Base-by-base conservation (phyloP, 2,329 filamentous ascomycete genomes). In the Scedosporium minutisporum region DNA sequence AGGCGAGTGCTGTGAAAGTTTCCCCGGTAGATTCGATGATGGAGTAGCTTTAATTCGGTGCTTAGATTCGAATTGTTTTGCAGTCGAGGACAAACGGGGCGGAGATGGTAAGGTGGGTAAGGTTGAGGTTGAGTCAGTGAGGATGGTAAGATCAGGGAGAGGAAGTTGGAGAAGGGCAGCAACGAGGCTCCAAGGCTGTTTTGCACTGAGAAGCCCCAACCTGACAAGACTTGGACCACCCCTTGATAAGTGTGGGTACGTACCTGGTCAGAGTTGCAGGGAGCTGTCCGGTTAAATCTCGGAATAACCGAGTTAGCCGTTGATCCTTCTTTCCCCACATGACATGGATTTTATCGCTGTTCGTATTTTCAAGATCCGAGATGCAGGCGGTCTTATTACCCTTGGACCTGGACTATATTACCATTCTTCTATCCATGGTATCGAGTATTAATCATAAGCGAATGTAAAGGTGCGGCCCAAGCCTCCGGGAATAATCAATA, bases 151-250 rank as follows among this genome's bases (percentile, higher is more conserved):
- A 48, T 23, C 18, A 48, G 58, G 58, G 25, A 29, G n/a, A 29
- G 12, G 44, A 61, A 55, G 51, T 55, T 55, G n/a, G 51, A 25
- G 51, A 55, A 61, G 60, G 60, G 60, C 46, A 61, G 29, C 46
- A 55, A 61, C 60, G 21, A 61, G 60, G 60, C 60, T 23, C 53
- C 48, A 25, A 57, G 33, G 48, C 60, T 48, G 60, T 29, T 61
- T 61, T 61, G 59, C 59, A 41, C 42, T 53, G 51, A 61, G 59
- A 46, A 27, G 29, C 21, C 42, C 44, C 10, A 3, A 33, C 18
- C n/a, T 23, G 58, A 60, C 23, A 38, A 12, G 29, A 60, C 38
- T 29, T n/a, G 58, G 58, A 46, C 38, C 33, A n/a, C 44, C 44
- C 44, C n/a, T 48, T 48, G 16, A 21, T n/a, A 48, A 48, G 44